Evolutionary conservation across 139 green algal species (phyloP), one percentile per base, ranked within the genome.

Genomic region (Micromonas pusilla): DNA sequence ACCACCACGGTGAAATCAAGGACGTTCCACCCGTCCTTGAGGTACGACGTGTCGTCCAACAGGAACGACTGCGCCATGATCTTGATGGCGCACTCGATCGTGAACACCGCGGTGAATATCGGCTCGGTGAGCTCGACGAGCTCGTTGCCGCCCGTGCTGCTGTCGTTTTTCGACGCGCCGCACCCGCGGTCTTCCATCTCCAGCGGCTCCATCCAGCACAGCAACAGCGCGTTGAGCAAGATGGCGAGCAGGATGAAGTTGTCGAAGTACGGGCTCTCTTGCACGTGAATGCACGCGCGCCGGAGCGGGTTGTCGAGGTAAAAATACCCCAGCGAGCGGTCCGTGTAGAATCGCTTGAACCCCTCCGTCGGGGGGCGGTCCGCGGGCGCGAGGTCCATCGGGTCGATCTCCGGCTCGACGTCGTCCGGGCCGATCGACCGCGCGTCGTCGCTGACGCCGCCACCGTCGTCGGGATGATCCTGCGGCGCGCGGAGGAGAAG

Each of bases 1-100:
- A 84, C 60, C 2, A 84, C 80, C 3, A 84, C 70, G 19, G 73
- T 28, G 64, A 82, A 82, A 62, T 85, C 81, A 54, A 85, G 19
- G 3, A 80, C 63, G 76, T 85, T 85, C 81, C 81, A 85, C 19
- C 52, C 38, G 62, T 85, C 77, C 30, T 57, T 60, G 13, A 85
- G 53, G 76, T 85, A 85, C 34, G 38, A 31, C 63, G 36, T 73
- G 26, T n/a, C 39, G 36, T 79, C 80, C 52, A 70, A 16, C n/a
- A 71, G 20, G 32, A 83, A 60, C 26, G 72, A 72, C 72, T 77
- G 72, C 37, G 79, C 79, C 23, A 80, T 80, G n/a, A 82, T 71
- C 45, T 84, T 84, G 31, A 79, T 70, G 34, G 70, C 28, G 13
- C 68, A 52, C 66, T 84, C 80, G 3, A 75, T 45, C 1, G 62